Base-by-base conservation (phyloP, 2,329 filamentous ascomycete genomes). In the Calonectria ilicicola region DNA sequence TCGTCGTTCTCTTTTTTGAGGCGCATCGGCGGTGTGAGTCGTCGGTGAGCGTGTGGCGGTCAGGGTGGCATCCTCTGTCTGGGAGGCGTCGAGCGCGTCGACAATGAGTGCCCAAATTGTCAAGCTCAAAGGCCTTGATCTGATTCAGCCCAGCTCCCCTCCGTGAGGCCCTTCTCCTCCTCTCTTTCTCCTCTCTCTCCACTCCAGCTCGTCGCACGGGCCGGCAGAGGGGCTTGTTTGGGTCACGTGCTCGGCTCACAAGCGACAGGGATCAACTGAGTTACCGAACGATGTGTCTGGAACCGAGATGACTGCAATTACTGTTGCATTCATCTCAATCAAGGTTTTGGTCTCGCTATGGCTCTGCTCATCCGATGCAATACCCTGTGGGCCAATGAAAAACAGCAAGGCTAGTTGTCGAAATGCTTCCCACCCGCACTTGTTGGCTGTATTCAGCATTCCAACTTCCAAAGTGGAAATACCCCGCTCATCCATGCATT, bases 21-120 rank as follows among this genome's bases (percentile, higher is more conserved):
- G 56, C 51, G 44, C 63, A 70, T 67, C 44, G 56, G 69, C 53
- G 38, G 38, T 35, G 63, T 38, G 38, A 15, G 46, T 35, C 14
- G 44, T 56, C 47, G 51, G 35, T 40, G 46, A 21, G 49, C 23
- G 35, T 23, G n/a, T 19, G 42, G 38, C n/a, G 7, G 35, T 21
- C 19, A 21, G 35, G 40, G 44, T 46, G 42, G 53, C 63, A 70
- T 63, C 19, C 32, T 70, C 19, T 9, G 51, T 46, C 12, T 26
- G 15, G 23, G 19, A 26, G 40, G 53, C 53, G 17, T 40, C 14
- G 15, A 60, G n/a, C 53, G 53, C 21, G 53, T 40, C 8, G 14
- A 60, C 32, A 40, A 21, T 27, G 7, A 32, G 29, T 32, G 5
- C 9, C 29, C 9, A 40, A 17, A 2, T 12, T n/a, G 5, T 19